These are phyloP conservation scores for Lachnellula willkommii DNA, from an alignment of 2,329 filamentous ascomycete species.

Conservation along the genomic window DNA sequence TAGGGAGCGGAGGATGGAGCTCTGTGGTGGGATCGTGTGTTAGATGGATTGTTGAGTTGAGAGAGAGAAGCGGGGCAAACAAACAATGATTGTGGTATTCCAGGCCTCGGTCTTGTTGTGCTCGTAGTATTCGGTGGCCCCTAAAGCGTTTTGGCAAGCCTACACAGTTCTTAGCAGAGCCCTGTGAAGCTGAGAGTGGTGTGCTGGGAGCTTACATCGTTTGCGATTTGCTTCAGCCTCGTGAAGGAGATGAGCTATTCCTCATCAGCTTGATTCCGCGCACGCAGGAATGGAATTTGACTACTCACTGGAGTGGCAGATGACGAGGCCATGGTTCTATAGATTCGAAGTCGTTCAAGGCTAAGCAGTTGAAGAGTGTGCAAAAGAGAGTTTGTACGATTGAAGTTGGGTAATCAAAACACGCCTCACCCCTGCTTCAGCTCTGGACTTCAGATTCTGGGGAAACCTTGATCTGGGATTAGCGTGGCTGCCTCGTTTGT, in stretches of 20 bases:
- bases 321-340: conserved; percentile 23
- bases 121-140: conserved; percentile 72
- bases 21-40: conserved; percentile 42
- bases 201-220: conserved; percentile 54
- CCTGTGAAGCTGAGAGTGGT: neutral
- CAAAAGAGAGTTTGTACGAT: conserved; percentile 2
- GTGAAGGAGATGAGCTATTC: conserved; percentile 67
- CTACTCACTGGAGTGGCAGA: conserved; percentile 25
- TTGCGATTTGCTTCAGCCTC: conserved; percentile 78
- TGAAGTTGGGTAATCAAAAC: neutral
- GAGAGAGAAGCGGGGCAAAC: conserved; percentile 30
- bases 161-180: conserved; percentile 34
- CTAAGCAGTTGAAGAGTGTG: neutral
- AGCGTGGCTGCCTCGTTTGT: too few relatives aligned
- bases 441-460: neutral
- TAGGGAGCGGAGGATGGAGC: conserved; percentile 69
- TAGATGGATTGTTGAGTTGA: conserved; percentile 3
- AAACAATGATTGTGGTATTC: conserved; percentile 91
- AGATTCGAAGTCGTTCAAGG: neutral
- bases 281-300: neutral
- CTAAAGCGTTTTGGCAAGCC: conserved; percentile 79
- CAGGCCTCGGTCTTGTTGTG: conserved; percentile 79
- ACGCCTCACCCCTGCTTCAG: neutral
- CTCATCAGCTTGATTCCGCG: conserved; percentile 4
- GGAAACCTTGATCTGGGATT: neutral